Percentiles rank a stretch among this genome's conserved stretches.
Conservation (phyloP, 805 yeast species). For the Yamadazyma takamatsuzukensis region DNA sequence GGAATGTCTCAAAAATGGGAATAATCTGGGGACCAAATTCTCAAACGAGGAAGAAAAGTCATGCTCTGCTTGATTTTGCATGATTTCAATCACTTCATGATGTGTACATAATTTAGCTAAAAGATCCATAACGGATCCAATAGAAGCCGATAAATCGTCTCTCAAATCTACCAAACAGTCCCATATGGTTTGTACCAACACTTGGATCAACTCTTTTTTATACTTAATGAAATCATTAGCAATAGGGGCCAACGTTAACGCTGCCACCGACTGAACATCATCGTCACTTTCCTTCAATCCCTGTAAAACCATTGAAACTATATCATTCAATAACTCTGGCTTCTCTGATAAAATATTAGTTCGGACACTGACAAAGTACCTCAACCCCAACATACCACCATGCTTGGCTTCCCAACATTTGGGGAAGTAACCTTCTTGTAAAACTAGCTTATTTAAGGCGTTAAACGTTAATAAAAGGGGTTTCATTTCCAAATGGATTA, state of each 20-base stretch:
- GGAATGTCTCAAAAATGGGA: slow-evolving; percentile 91
- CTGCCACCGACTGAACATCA: slow-evolving; percentile 96
- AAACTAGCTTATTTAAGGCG: slow-evolving; percentile 63
- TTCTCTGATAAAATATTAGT: slow-evolving; percentile 67
- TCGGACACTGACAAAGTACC: slow-evolving; percentile 88
- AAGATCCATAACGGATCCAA: slow-evolving; percentile 94
- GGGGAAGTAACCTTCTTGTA: slow-evolving; percentile 56
- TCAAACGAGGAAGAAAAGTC: slow-evolving; percentile 60
- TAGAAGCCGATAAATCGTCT: slow-evolving; percentile 92
- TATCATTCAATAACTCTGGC: slow-evolving; percentile 59
- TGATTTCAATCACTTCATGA: slow-evolving; percentile 66
- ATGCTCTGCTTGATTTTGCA: slow-evolving; percentile 57
- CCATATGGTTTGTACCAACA: slow-evolving; percentile 77
- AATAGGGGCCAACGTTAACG: slow-evolving; percentile 87
- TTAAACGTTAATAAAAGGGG: slow-evolving; percentile 60
- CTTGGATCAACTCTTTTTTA: slow-evolving; percentile 47
- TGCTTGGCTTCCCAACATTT: slow-evolving; percentile 95
- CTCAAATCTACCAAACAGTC: slow-evolving; percentile 75
- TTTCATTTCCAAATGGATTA: slow-evolving; percentile 65
- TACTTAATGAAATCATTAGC: slow-evolving; percentile 80
- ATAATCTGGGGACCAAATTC: slow-evolving; percentile 80
- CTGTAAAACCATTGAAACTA: slow-evolving; percentile 80
- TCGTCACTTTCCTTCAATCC: slow-evolving; percentile 79
- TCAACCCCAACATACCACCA: slow-evolving; percentile 92
- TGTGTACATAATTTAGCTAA: slow-evolving; percentile 84